Evolutionary conservation across 306 rosid species (phyloP).

Genomic region (Oxytropis ochrocephala): DNA sequence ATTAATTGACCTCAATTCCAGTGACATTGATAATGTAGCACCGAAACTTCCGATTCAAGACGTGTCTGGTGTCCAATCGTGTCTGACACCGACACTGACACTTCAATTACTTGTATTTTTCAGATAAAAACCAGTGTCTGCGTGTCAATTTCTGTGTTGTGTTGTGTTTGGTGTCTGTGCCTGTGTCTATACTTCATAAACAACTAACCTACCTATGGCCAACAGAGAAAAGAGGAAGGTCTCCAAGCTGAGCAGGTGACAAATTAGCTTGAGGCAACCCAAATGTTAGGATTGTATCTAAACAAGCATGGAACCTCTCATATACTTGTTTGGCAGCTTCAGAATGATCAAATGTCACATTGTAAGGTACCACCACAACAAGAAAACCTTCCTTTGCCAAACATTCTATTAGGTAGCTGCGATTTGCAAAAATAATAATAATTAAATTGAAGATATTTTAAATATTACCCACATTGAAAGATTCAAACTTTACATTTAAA

Average conservation of each 20-base stretch:
- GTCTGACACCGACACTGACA: too few species aligned
- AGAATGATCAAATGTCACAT: conserved; percentile 86
- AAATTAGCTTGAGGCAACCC: conserved; percentile 69
- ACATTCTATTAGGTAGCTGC: conserved; percentile 61
- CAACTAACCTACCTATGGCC: conserved; percentile 68
- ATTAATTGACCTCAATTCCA: conserved; percentile 14
- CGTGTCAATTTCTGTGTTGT: too few species aligned
- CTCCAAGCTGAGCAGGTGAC: conserved; percentile 52
- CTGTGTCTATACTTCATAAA: neutral
- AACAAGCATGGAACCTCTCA: conserved; percentile 66
- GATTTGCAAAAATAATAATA: conserved; percentile 31
- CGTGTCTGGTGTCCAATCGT: too few species aligned
- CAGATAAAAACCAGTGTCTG: too few species aligned
- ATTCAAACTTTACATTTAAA: neutral
- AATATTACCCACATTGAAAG: neutral
- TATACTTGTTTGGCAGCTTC: conserved; percentile 68
- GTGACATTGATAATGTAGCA: conserved; percentile 17
- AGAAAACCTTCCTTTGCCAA: conserved; percentile 84
- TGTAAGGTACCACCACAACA: conserved; percentile 72
- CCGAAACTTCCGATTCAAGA: too few species aligned
- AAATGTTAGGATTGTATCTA: conserved; percentile 48
- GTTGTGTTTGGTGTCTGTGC: too few species aligned
- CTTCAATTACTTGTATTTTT: too few species aligned
- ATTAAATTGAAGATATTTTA: neutral
- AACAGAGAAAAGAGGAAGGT: conserved; percentile 71